Evolutionary conservation across 148 eudicot species (phyloP).

Genomic region (Persicaria tinctoria): DNA sequence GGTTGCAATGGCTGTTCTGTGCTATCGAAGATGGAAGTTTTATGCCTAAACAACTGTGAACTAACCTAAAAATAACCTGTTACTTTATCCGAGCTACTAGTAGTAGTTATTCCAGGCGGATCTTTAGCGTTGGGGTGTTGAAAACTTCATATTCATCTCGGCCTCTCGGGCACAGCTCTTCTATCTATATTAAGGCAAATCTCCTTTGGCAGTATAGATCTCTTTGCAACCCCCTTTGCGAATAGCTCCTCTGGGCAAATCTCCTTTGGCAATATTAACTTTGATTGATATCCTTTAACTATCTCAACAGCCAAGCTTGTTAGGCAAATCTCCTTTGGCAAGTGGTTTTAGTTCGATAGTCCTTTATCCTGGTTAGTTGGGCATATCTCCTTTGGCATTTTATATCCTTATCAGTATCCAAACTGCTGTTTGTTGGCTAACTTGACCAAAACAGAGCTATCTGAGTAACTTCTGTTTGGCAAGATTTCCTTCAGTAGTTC

Average conservation of each 20-base stretch:
- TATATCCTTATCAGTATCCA: not conserved
- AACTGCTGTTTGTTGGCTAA: not conserved
- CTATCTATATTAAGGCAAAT: slow-evolving; percentile 19
- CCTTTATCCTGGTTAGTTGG: slow-evolving; percentile 10
- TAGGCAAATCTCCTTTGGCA: slow-evolving; percentile 42
- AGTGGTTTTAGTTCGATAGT: not conserved
- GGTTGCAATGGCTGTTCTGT: not conserved
- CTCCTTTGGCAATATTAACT: slow-evolving; percentile 59
- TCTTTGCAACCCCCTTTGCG: slow-evolving; percentile 12
- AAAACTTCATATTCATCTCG: not conserved
- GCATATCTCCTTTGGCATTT: slow-evolving; percentile 13
- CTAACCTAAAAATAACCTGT: slow-evolving; percentile 31
- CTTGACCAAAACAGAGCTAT: not conserved
- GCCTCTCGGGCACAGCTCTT: slow-evolving; percentile 32
- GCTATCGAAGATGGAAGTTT: not conserved
- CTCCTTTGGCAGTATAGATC: not conserved
- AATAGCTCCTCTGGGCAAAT: slow-evolving; percentile 44
- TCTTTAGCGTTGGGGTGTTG: not conserved
- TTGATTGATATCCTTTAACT: slow-evolving; percentile 13
- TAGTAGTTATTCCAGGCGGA: not conserved
- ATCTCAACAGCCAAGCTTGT: slow-evolving; percentile 12
- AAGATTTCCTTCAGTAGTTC: not conserved
- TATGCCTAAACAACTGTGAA: not conserved
- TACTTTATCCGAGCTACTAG: slow-evolving; percentile 16
- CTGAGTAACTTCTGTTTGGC: not conserved